These are phyloP conservation scores for Lentinula lateritia DNA, from an alignment of 768 basidiomycete species.

Conservation along the genomic window DNA sequence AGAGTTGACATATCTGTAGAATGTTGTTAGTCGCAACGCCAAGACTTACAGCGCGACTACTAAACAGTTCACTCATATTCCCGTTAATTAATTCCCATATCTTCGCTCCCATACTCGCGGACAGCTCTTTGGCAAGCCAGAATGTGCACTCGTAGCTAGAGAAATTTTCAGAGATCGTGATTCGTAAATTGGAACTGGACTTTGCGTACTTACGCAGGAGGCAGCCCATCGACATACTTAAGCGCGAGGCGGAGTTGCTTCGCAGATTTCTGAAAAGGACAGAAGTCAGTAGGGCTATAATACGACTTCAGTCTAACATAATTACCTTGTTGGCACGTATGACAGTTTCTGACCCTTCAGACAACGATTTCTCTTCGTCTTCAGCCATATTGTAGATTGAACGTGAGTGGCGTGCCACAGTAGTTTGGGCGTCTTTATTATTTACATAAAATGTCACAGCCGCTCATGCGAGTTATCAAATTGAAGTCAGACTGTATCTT, in stretches of 20 bases:
- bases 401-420: neutral
- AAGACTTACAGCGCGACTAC: constrained; percentile 11
- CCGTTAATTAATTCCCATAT: constrained; percentile 50
- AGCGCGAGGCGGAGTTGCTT: neutral
- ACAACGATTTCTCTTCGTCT: constrained; percentile 12
- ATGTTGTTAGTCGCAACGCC: neutral
- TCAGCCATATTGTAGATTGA: neutral
- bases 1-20: constrained; percentile 44
- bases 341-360: constrained; percentile 11
- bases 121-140: constrained; percentile 25
- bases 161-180: neutral
- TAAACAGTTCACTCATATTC: constrained; percentile 51
- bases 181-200: neutral
- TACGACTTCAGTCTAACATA: neutral
- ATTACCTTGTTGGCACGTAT: constrained; percentile 29
- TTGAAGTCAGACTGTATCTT: too few relatives aligned
- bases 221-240: neutral
- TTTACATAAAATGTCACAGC: neutral
- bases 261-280: neutral
- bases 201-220: neutral
- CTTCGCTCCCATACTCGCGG: constrained; percentile 26
- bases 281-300: neutral
- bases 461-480: neutral
- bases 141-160: constrained; percentile 13
- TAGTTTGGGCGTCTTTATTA: neutral